These are phyloP conservation scores for Stemphylium lycopersici DNA, from an alignment of 2,329 filamentous ascomycete genomes.

Conservation along the genomic window DNA sequence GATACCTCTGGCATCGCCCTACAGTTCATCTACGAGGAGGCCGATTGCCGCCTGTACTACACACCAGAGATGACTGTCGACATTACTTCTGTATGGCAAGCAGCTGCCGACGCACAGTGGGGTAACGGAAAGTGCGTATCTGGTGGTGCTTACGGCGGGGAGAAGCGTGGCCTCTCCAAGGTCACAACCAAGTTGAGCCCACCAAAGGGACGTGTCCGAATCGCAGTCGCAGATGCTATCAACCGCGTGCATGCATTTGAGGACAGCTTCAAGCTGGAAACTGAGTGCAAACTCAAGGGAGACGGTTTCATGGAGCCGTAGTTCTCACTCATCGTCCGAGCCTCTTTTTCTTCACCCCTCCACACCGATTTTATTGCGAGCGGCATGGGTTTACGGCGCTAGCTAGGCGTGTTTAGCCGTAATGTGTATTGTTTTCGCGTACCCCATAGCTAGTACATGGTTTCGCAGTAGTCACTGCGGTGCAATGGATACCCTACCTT, in stretches of 20 bases:
- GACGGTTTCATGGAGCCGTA: conserved; percentile 48
- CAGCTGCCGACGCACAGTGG: conserved; percentile 48
- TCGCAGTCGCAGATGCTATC: conserved; percentile 23
- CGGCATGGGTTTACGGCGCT: neutral
- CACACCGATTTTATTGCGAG: neutral
- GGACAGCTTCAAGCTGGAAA: conserved; percentile 37
- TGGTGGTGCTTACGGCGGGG: conserved; percentile 21
- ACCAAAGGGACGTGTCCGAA: conserved; percentile 16
- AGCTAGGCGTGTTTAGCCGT: neutral
- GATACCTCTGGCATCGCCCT: conserved; percentile 43
- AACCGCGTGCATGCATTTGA: conserved; percentile 34
- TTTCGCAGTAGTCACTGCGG: neutral
- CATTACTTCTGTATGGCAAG: conserved; percentile 46
- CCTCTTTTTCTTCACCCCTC: neutral
- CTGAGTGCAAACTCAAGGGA: conserved; percentile 32
- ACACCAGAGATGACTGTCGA: conserved; percentile 51
- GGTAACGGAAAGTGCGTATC: conserved; percentile 40
- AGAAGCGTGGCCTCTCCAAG: conserved; percentile 26
- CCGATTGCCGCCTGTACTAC: conserved; percentile 50
- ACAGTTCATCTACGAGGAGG: conserved; percentile 50
- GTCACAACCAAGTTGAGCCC: conserved; percentile 35
- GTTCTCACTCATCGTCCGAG: neutral
- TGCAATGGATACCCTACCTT: neutral
- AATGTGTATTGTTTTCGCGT: neutral
- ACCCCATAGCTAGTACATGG: neutral